Conservation (phyloP, 2,329 filamentous ascomycete species). For the Ophiostoma perfectum region DNA sequence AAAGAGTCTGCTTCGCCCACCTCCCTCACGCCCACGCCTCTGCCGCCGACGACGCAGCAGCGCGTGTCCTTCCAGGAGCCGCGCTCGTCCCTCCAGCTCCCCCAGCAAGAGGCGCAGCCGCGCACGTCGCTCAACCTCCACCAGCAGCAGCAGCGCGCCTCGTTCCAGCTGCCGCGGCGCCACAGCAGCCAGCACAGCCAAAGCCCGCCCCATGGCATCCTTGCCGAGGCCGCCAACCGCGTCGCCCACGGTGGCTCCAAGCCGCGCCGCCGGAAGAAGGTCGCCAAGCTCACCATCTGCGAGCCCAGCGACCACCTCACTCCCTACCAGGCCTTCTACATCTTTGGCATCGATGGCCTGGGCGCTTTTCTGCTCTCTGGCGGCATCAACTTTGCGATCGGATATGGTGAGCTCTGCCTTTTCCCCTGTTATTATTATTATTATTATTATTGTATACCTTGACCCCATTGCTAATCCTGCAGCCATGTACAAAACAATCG, state of each 20-base stretch:
- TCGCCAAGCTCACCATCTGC: conserved; percentile 25
- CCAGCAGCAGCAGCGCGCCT: conserved; percentile 10
- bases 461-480: no score
- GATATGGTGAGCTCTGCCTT: conserved; percentile 34
- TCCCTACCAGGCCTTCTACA: conserved; percentile 43
- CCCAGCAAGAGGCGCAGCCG: no score
- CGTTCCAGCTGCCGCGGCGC: conserved; percentile 11
- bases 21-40: not conserved
- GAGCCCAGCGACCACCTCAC: conserved; percentile 39
- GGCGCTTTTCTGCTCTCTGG: conserved; percentile 45
- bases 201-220: conserved; percentile 19
- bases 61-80: conserved; percentile 4
- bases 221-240: conserved; percentile 25
- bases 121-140: conserved; percentile 3
- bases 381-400: conserved; percentile 48
- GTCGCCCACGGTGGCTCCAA: conserved; percentile 13
- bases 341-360: conserved; percentile 45
- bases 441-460: no score
- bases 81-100: not conserved
- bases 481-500: conserved; percentile 42
- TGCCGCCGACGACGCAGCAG: not conserved
- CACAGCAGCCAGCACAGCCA: not conserved
- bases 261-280: conserved; percentile 18
- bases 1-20: not conserved
- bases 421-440: no score